Evolutionary conservation across 129 eudicot species (phyloP).

Genomic region (Mikania micrantha): DNA sequence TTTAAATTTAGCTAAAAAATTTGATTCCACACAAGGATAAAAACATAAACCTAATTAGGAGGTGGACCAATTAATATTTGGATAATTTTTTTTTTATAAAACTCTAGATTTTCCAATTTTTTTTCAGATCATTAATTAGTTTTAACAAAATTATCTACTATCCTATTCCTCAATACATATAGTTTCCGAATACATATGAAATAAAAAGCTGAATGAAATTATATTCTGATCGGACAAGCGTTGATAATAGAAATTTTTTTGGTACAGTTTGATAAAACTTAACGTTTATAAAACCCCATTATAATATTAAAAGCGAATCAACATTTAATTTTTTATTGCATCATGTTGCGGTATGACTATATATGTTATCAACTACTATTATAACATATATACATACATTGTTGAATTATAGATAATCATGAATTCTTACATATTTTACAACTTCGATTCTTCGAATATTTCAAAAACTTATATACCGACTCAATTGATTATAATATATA

Average conservation of each 20-base stretch:
- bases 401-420: not conserved
- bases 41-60: too few species aligned
- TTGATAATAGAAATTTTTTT: not conserved
- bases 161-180: not conserved
- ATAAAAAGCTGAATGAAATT: not conserved
- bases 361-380: not conserved
- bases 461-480: not conserved
- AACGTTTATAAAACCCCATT: not conserved
- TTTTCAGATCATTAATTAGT: too few species aligned
- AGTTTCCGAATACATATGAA: not conserved
- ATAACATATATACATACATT: not conserved
- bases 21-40: too few species aligned
- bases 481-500: not conserved
- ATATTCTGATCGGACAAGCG: not conserved
- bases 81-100: too few species aligned
- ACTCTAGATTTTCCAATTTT: too few species aligned
- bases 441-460: not conserved
- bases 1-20: too few species aligned
- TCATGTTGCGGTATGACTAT: conserved; percentile 10
- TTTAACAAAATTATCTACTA: not conserved
- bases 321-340: not conserved
- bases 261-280: not conserved
- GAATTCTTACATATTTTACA: not conserved
- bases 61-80: too few species aligned
- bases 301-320: not conserved